These are phyloP conservation scores for Hyphodiscus hymeniophilus DNA, from an alignment of 495 filamentous ascomycete species.

Conservation along the genomic window DNA sequence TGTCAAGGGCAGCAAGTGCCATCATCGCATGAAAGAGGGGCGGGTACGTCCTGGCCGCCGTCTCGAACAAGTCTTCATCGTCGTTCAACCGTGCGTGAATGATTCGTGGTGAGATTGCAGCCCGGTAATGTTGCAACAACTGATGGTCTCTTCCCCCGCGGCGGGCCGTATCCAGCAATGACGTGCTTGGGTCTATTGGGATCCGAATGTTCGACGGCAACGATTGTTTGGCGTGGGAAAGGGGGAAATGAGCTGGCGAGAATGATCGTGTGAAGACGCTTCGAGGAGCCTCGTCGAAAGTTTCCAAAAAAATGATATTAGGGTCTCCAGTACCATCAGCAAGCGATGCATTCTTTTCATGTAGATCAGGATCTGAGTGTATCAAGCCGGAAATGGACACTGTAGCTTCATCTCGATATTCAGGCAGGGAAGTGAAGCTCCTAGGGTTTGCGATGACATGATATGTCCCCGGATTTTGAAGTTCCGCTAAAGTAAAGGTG, in stretches of 20 bases:
- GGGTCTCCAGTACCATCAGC: constrained; percentile 24
- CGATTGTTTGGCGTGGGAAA: neutral
- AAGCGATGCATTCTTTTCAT: neutral
- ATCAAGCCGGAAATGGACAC: neutral
- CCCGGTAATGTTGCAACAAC: constrained; percentile 38
- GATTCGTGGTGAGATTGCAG: constrained; percentile 34
- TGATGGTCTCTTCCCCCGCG: constrained; percentile 26
- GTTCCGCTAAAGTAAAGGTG: no score
- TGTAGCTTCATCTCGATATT: constrained; percentile 35
- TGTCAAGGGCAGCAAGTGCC: constrained; percentile 48
- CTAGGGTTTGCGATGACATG: constrained; percentile 46
- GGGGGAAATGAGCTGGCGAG: neutral
- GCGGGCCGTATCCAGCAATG: constrained; percentile 15
- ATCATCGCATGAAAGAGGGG: constrained; percentile 53
- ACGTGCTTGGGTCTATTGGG: neutral
- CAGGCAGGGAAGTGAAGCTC: constrained; percentile 46
- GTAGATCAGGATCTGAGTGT: neutral
- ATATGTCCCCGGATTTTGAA: constrained; percentile 45
- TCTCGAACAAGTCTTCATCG: constrained; percentile 38
- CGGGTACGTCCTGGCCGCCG: constrained; percentile 36
- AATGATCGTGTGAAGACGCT: constrained; percentile 17
- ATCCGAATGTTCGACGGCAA: neutral
- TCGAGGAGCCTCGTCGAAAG: constrained; percentile 39
- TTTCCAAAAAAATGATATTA: constrained; percentile 38
- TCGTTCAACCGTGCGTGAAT: constrained; percentile 13